Evolutionary conservation across 331 rosid species (phyloP), one percentile per base, ranked within the genome.

Genomic region (Erythrophleum ivorense): DNA sequence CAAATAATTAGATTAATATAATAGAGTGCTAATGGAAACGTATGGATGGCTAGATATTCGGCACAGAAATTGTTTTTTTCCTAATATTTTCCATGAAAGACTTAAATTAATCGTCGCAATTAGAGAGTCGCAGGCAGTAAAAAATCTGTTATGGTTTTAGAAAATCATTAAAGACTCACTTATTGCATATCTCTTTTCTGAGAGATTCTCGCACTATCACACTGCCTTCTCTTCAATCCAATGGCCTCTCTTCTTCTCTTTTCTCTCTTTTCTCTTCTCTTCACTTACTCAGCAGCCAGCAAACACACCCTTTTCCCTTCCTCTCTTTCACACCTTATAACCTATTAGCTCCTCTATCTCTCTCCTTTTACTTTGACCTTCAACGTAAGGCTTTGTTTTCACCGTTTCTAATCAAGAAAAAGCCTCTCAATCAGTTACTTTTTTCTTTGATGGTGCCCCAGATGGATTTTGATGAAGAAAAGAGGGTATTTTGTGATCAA

Each of bases 121-220:
- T 24, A 78, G 73, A 53, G 52, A 49, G 41, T 40, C 38, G n/a
- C 5, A 78, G 21, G 16, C 50, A 45, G 45, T 24, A 15, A 55
- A 57, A 78, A 73, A 78, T 83, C 73, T 65, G 80, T 83, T 73
- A 55, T 57, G 15, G 9, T 79, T 58, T 84, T 75, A 68, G 62
- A 58, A 75, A 79, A 40, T 68, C 40, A 79, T 67, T 50, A 49
- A 59, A 69, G 16, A 36, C 59, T 0, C 50, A 69, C 64, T 76
- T 69, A 65, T 66, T 75, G 63, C 72, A 75, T 5, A 54, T 68
- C 64, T 18, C 40, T 34, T n/a, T 24, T 36, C 0, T 31, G n/a
- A 36, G 77, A 82, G 57, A 77, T 70, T 82, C 12, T 82, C 66
- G 60, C 64, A 33, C 8, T 80, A 5, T 71, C 72, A 71, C 53